phyloP scores from a whole-genome alignment of 2,329 filamentous ascomycete species.

The Fusarium bactridioides region DNA sequence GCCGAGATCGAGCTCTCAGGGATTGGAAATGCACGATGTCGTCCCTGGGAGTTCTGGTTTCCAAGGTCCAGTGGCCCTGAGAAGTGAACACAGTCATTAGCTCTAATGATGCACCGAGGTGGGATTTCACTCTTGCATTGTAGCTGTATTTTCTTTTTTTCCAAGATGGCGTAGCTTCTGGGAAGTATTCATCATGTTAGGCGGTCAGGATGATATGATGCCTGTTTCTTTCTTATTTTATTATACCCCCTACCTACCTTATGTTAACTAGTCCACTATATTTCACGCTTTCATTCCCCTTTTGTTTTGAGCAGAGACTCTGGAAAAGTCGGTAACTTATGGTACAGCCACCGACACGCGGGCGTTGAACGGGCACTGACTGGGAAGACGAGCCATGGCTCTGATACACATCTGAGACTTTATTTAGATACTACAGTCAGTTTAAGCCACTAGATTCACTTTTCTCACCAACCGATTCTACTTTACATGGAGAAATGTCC shows the following conservation, averaged over 20 bases:
- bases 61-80: constrained; percentile 61
- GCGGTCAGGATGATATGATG: constrained; percentile 33
- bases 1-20: constrained; percentile 65
- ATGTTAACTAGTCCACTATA: constrained; percentile 22
- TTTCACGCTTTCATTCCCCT: constrained; percentile 20
- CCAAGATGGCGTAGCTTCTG: constrained; percentile 34
- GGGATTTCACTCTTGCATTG: constrained; percentile 10
- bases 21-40: constrained; percentile 81
- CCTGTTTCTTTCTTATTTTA: constrained; percentile 31
- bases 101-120: background rate
- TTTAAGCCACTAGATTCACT: constrained; percentile 7
- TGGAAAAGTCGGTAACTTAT: constrained; percentile 14
- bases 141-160: constrained; percentile 6
- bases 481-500: background rate
- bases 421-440: constrained; percentile 14
- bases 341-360: constrained; percentile 3
- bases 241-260: constrained; percentile 33
- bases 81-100: constrained; percentile 44
- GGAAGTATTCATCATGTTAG: constrained; percentile 37
- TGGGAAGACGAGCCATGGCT: constrained; percentile 3
- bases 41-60: constrained; percentile 56
- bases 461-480: background rate
- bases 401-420: constrained; percentile 16
- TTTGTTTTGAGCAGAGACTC: constrained; percentile 8
- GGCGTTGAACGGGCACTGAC: constrained; percentile 17